Evolutionary conservation across 257 asterid species (phyloP).

Genomic region (Ballota nigra): DNA sequence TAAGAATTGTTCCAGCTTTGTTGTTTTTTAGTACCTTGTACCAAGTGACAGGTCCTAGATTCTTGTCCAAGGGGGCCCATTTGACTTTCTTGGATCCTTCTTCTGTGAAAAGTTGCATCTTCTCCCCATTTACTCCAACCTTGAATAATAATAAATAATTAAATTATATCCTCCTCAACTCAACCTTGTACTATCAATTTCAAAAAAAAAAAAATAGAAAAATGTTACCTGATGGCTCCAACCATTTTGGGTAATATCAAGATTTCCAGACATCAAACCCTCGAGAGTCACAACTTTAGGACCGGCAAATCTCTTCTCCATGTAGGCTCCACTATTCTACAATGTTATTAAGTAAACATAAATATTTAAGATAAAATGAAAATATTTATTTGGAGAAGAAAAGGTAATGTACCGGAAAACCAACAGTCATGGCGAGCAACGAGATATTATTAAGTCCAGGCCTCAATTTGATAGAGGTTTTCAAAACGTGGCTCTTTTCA

Average conservation of each 20-base stretch:
- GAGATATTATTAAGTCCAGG: slow-evolving; percentile 60
- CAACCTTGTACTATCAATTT: no score
- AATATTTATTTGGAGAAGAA: no score
- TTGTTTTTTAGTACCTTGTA: slow-evolving; percentile 55
- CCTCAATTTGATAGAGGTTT: slow-evolving; percentile 41
- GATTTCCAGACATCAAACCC: slow-evolving; percentile 89
- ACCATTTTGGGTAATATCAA: slow-evolving; percentile 58
- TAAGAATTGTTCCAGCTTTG: no score
- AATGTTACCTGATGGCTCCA: slow-evolving; percentile 71
- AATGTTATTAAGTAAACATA: no score
- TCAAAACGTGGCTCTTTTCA: slow-evolving; percentile 70
- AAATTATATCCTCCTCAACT: no score
- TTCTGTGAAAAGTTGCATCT: slow-evolving; percentile 47
- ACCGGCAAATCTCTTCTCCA: slow-evolving; percentile 96
- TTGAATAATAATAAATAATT: background rate
- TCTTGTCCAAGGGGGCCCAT: slow-evolving; percentile 42
- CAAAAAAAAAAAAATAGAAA: no score
- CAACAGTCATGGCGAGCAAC: slow-evolving; percentile 64
- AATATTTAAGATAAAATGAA: no score
- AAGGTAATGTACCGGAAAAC: slow-evolving; percentile 61
- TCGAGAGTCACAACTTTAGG: slow-evolving; percentile 56
- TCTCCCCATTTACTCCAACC: slow-evolving; percentile 79
- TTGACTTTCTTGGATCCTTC: slow-evolving; percentile 56
- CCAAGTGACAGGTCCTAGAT: slow-evolving; percentile 70
- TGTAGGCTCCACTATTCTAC: slow-evolving; percentile 95